Conservation (phyloP, 1,139 yeast genomes). For the Suhomyces anneliseae region DNA sequence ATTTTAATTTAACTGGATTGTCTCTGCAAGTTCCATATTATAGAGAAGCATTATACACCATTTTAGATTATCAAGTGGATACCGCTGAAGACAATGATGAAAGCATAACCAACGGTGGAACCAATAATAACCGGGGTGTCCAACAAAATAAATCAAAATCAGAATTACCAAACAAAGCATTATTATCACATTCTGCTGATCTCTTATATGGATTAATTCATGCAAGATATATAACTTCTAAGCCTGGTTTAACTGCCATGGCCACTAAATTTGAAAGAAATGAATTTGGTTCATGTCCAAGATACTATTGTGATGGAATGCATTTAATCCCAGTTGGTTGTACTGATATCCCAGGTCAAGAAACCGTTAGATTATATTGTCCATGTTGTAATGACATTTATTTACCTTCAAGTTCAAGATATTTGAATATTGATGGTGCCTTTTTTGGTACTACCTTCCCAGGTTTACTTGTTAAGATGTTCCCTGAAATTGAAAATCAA, state of each 20-base stretch:
- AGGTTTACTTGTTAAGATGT: conserved; percentile 85
- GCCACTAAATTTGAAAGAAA: conserved; percentile 91
- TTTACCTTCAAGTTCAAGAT: conserved; percentile 81
- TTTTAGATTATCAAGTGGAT: conserved; percentile 75
- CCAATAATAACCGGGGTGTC: conserved; percentile 8
- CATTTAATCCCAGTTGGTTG: conserved; percentile 90
- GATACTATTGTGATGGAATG: conserved; percentile 90
- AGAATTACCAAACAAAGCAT: conserved; percentile 66
- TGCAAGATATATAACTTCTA: conserved; percentile 85
- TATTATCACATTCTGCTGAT: conserved; percentile 89
- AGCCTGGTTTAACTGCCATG: conserved; percentile 90
- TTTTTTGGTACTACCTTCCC: conserved; percentile 96
- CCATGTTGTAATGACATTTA: conserved; percentile 93
- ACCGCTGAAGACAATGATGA: conserved; percentile 53
- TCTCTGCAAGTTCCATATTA: conserved; percentile 85
- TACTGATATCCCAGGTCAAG: conserved; percentile 87
- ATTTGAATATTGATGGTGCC: conserved; percentile 90
- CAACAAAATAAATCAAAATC: conserved; percentile 18
- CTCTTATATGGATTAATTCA: conserved; percentile 90
- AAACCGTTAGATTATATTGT: conserved; percentile 88
- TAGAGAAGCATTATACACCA: conserved; percentile 87
- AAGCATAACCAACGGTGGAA: conserved; percentile 11
- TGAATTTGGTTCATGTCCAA: conserved; percentile 90
- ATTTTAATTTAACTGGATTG: conserved; percentile 90
- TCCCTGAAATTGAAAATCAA: conserved; percentile 70